Percentiles rank a stretch among this genome's conserved stretches.
Conservation (phyloP, 1,284 basidiomycete genomes). For the Pseudozyma sp. region DNA sequence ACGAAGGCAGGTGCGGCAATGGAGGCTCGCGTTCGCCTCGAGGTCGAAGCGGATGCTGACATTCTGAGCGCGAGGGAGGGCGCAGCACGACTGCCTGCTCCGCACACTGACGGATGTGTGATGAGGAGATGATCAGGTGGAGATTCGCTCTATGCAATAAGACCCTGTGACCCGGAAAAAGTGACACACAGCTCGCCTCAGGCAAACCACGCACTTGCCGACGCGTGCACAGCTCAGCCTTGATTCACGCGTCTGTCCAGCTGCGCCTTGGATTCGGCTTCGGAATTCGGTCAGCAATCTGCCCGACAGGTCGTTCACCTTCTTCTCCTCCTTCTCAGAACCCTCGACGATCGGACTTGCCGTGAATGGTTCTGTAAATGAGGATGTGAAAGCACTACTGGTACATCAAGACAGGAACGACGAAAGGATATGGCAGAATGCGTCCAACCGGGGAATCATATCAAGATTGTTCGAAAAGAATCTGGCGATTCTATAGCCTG, state of each 20-base stretch:
- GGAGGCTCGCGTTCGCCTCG: conserved; percentile 23
- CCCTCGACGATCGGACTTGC: no score
- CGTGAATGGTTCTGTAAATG: no score
- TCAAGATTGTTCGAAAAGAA: no score
- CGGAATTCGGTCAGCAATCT: no score
- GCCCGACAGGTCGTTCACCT: no score
- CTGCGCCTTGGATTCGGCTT: neutral
- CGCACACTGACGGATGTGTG: neutral
- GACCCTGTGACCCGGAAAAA: conserved; percentile 3
- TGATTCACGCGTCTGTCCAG: neutral
- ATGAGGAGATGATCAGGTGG: neutral
- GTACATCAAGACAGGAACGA: no score
- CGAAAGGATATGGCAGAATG: neutral
- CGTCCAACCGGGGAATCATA: no score
- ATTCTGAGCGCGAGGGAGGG: conserved; percentile 4
- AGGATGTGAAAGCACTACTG: no score
- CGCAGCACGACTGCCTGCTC: neutral
- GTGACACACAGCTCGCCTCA: conserved; percentile 8
- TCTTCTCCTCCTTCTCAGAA: no score
- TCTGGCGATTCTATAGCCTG: no score
- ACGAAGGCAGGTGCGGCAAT: conserved; percentile 18
- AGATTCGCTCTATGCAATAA: neutral
- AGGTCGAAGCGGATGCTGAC: conserved; percentile 11
- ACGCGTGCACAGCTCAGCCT: conserved; percentile 12
- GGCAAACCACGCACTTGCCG: conserved; percentile 1